Percentiles rank a stretch among this genome's conserved stretches.
Evolutionary conservation across 257 asterid genomes (phyloP).

Genomic region (Solanum pennellii): DNA sequence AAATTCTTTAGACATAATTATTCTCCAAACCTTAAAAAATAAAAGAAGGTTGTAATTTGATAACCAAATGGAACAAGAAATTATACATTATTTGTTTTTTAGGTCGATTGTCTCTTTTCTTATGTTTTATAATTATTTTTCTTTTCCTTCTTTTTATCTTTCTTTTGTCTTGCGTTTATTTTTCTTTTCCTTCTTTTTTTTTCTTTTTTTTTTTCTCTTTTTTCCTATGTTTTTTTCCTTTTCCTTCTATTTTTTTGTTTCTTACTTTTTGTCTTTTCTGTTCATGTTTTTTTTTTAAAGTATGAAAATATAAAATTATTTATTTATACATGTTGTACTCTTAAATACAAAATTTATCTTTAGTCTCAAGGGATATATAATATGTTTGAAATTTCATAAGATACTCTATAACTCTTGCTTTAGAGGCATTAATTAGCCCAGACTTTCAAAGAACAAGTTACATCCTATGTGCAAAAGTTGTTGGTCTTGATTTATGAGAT

Average conservation of each 20-base stretch:
- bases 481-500: background rate
- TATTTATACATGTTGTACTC: background rate
- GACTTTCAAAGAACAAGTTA: background rate
- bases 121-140: too few relatives aligned
- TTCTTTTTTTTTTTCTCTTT: too few relatives aligned
- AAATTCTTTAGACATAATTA: background rate
- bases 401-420: background rate
- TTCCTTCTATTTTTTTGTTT: background rate
- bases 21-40: background rate
- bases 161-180: background rate
- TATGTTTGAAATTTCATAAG: too few relatives aligned
- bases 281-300: too few relatives aligned
- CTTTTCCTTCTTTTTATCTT: background rate
- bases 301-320: background rate
- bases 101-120: background rate
- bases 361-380: background rate
- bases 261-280: too few relatives aligned
- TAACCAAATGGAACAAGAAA: background rate
- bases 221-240: background rate
- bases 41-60: background rate
- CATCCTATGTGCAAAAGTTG: background rate
- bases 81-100: too few relatives aligned
- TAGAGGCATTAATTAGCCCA: background rate
- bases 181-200: background rate
- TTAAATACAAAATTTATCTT: background rate